phyloP scores from a whole-genome alignment of 106 monocot genomes.

The Chionographis japonica region DNA sequence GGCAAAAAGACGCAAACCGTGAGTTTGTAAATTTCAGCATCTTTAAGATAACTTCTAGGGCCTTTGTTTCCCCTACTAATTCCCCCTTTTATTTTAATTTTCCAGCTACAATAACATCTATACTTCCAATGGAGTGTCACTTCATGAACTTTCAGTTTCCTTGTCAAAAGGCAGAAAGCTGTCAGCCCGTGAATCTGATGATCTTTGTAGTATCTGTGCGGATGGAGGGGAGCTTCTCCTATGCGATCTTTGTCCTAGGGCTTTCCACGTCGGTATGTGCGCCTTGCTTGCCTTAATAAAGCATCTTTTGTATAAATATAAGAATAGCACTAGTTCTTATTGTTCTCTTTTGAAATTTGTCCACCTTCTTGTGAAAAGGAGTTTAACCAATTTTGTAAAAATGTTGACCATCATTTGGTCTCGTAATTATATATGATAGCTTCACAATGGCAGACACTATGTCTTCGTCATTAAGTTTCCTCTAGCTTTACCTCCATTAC shows the following conservation, averaged over 20 bases:
- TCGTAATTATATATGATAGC: too few relatives aligned
- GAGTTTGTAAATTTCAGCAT: slow-evolving; percentile 2
- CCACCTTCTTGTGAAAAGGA: too few relatives aligned
- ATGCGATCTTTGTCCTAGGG: slow-evolving; percentile 48
- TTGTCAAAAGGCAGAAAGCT: slow-evolving; percentile 27
- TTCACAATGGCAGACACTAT: too few relatives aligned
- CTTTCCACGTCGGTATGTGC: slow-evolving; percentile 35
- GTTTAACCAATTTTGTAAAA: too few relatives aligned
- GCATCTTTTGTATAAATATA: too few relatives aligned
- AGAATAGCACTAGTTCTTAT: too few relatives aligned
- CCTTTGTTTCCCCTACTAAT: background rate
- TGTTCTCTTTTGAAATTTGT: too few relatives aligned
- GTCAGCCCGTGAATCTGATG: slow-evolving; percentile 29
- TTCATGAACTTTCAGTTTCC: slow-evolving; percentile 42
- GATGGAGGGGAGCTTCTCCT: slow-evolving; percentile 40
- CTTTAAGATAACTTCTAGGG: background rate
- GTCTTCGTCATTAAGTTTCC: too few relatives aligned
- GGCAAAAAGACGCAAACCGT: slow-evolving; percentile 37
- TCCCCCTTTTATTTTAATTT: slow-evolving; percentile 1
- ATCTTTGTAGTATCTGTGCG: slow-evolving; percentile 38
- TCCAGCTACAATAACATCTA: slow-evolving; percentile 45
- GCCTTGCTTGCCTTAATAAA: background rate
- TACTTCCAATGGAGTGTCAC: slow-evolving; percentile 45
- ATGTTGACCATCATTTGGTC: too few relatives aligned
- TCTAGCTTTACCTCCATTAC: too few relatives aligned